Conservation (phyloP, 108 stramenopile genomes). For the Thalassiosira profunda region DNA sequence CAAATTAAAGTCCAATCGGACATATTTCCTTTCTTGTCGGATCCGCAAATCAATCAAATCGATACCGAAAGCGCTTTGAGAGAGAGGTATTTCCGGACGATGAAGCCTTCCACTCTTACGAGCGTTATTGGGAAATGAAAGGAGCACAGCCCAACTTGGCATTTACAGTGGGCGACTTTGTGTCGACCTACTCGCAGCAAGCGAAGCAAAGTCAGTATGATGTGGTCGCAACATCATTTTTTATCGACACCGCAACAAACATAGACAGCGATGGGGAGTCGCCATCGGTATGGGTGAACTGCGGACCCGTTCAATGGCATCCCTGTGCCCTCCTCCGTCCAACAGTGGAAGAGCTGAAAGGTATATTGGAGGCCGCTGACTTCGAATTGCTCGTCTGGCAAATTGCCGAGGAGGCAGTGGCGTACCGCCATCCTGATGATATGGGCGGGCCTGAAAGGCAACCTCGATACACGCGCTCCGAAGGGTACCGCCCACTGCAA, state of each 20-base stretch:
- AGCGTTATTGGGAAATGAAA: not conserved
- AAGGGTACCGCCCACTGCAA: constrained; percentile 62
- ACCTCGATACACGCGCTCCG: constrained; percentile 59
- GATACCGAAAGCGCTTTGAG: constrained; percentile 58
- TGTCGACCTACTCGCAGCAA: constrained; percentile 25
- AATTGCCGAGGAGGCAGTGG: constrained; percentile 51
- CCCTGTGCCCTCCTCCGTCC: constrained; percentile 60
- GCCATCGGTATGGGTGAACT: constrained; percentile 71
- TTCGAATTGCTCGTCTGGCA: constrained; percentile 61
- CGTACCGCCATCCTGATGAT: constrained; percentile 62
- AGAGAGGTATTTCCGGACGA: constrained; percentile 57
- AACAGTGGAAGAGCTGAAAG: constrained; percentile 61
- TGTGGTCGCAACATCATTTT: constrained; percentile 78
- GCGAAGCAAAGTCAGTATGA: constrained; percentile 28
- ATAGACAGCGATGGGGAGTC: constrained; percentile 27
- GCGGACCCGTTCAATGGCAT: constrained; percentile 89
- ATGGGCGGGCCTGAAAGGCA: not conserved
- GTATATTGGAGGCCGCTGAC: constrained; percentile 50
- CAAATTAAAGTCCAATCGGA: not conserved
- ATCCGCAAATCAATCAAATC: constrained; percentile 72
- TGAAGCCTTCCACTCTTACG: not conserved
- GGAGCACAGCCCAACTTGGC: constrained; percentile 37
- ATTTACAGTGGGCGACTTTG: constrained; percentile 76
- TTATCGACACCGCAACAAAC: constrained; percentile 81
- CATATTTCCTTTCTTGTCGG: constrained; percentile 63